phyloP scores from a whole-genome alignment of 805 yeast species.

The Zygosaccharomyces gambellarensis region DNA sequence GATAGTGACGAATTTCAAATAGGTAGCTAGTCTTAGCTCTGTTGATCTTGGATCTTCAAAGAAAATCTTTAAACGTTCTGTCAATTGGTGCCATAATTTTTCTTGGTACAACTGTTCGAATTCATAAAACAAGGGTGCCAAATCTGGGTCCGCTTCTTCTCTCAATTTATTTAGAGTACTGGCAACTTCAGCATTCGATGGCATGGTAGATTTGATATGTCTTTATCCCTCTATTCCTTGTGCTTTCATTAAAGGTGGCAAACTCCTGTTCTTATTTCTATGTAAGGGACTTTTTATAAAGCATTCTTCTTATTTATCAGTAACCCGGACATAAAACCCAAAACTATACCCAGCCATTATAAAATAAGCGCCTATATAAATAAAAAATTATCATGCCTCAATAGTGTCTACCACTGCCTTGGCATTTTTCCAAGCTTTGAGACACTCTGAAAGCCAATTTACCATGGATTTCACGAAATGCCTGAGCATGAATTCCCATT shows the following conservation, averaged over 20 bases:
- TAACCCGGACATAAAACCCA: constrained; percentile 4
- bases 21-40: constrained; percentile 59
- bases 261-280: constrained; percentile 1
- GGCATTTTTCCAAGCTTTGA: constrained; percentile 40
- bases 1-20: constrained; percentile 60
- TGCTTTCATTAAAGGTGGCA: constrained; percentile 11
- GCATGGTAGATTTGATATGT: constrained; percentile 2
- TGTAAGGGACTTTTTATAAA: background rate
- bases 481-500: constrained; percentile 30
- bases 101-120: constrained; percentile 84
- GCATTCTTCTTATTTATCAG: background rate
- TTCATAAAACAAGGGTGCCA: constrained; percentile 43
- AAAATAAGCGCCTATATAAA: background rate
- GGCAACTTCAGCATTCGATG: constrained; percentile 24
- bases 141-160: constrained; percentile 58
- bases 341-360: background rate
- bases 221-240: background rate
- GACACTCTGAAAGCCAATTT: constrained; percentile 37
- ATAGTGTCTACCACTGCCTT: constrained; percentile 15
- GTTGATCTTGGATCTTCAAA: constrained; percentile 51
- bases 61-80: constrained; percentile 57
- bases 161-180: constrained; percentile 46
- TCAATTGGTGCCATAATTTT: constrained; percentile 92
- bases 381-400: background rate
- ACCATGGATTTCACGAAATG: constrained; percentile 34